phyloP scores from a whole-genome alignment of 2,329 filamentous ascomycete species.

The Aureobasidium musti region DNA sequence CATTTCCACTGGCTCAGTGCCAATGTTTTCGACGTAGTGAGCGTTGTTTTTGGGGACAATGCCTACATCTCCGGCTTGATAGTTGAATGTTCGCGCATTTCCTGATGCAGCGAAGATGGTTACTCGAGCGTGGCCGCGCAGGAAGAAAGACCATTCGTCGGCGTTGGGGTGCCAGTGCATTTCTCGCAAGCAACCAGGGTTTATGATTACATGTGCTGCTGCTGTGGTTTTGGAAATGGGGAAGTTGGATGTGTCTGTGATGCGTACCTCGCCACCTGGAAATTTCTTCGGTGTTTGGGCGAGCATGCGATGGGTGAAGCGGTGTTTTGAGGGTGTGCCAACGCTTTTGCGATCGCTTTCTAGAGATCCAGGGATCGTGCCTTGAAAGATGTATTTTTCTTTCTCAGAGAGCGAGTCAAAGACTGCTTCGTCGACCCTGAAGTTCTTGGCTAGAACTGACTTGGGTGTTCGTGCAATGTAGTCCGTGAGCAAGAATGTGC shows the following conservation, averaged over 20 bases:
- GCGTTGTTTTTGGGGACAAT: conserved; percentile 76
- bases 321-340: conserved; percentile 62
- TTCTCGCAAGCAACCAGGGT: conserved; percentile 71
- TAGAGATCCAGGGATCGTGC: conserved; percentile 64
- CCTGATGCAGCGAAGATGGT: conserved; percentile 73
- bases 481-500: conserved; percentile 72
- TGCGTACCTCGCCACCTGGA: conserved; percentile 69
- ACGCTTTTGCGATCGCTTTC: conserved; percentile 65
- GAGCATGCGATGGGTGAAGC: conserved; percentile 72
- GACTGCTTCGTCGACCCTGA: conserved; percentile 68
- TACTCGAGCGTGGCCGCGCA: conserved; percentile 68
- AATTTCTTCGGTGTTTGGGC: conserved; percentile 67
- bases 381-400: conserved; percentile 78
- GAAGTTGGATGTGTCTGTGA: conserved; percentile 76
- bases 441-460: conserved; percentile 72
- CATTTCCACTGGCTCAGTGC: conserved; percentile 73
- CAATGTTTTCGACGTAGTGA: conserved; percentile 79
- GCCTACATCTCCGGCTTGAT: conserved; percentile 71
- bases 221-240: conserved; percentile 71
- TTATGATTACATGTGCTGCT: conserved; percentile 69
- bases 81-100: conserved; percentile 73
- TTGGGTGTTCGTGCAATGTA: conserved; percentile 71
- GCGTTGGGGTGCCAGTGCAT: conserved; percentile 75
- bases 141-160: conserved; percentile 64
- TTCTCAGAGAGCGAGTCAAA: conserved; percentile 67